Evolutionary conservation across 768 basidiomycete species (phyloP), one percentile per base, ranked within the genome.

Genomic region (Pholiota conissans): DNA sequence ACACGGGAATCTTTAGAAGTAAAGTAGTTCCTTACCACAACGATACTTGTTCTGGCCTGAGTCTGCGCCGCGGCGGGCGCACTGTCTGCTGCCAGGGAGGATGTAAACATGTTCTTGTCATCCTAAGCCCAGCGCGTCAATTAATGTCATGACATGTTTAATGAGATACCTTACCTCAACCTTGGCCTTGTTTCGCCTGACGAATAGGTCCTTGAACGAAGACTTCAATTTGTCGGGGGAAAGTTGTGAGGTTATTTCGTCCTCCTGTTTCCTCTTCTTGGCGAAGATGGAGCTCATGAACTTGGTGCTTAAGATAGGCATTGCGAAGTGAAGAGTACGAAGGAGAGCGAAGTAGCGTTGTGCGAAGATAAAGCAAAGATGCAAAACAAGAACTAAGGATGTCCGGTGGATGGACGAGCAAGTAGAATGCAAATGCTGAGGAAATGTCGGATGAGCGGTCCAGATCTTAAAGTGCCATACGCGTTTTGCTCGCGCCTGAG

Each of bases 151-250:
- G 39, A 40, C 24, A 52, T 28, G 28, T 40, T 42, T 40, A 29
- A 52, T 40, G 29, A 28, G 24, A 40, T 42, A n/a, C 5, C 16
- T 27, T 45, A 45, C 22, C 45, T n/a, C 47, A 14, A 47, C 13
- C 24, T 48, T 55, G 32, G 32, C 28, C 30, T 48, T 55, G 32
- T 37, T 55, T n/a, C 18, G 13, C 16, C 45, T 49, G 14, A 26
- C 20, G 24, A 55, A 55, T n/a, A 52, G 3, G 10, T 52, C 52
- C 39, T 52, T 52, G 52, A 52, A 28, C 6, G 39, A 52, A 32
- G 39, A 18, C 52, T 42, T 52, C 27, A 20, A 20, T 27, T 40
- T 52, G 5, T 28, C 26, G 5, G 39, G 18, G 14, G 39, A 39
- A 27, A 42, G n/a, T 6, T 14, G 30, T n/a, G 37, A 14, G 18